Percentiles rank a stretch among this genome's conserved stretches.
phyloP scores from a whole-genome alignment of 1,284 basidiomycete species.

The Termitomyces sp. region DNA sequence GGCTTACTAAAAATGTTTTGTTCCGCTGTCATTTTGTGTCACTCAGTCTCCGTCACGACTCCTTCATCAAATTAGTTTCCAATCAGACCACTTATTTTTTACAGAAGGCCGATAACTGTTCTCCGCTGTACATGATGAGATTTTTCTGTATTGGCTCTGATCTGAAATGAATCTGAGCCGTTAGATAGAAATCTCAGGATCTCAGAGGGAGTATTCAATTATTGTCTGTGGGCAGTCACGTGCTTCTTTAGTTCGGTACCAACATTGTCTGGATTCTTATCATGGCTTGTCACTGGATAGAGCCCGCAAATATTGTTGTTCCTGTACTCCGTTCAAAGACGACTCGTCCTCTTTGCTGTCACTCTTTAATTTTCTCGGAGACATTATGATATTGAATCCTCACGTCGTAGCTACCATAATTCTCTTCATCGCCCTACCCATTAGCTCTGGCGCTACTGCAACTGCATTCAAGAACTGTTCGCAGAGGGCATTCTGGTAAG shows the following conservation, averaged over 20 bases:
- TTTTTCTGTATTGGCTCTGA: not conserved
- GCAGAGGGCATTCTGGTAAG: conserved; percentile 40
- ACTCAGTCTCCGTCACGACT: not conserved
- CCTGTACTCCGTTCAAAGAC: not conserved
- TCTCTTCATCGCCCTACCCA: conserved; percentile 19
- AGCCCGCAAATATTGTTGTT: not conserved
- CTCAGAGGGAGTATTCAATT: not conserved
- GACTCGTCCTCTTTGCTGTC: conserved; percentile 4
- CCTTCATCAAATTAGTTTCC: not conserved
- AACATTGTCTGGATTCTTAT: conserved; percentile 4
- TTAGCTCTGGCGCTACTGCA: conserved; percentile 13
- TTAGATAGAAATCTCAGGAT: not conserved
- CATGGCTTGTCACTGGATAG: conserved; percentile 12
- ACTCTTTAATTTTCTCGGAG: conserved; percentile 12
- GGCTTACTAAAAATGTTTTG: not conserved
- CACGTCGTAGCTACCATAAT: conserved; percentile 22
- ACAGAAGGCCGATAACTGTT: not conserved
- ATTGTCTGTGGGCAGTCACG: not conserved
- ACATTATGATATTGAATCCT: conserved; percentile 26
- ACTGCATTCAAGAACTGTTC: conserved; percentile 20
- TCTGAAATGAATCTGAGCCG: not conserved
- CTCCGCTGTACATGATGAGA: not conserved
- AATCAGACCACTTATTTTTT: not conserved
- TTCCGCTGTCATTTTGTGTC: not conserved
- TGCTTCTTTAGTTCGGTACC: not conserved